phyloP scores from a whole-genome alignment of 139 green algal species.

The Prasinococcaceae sp. region DNA sequence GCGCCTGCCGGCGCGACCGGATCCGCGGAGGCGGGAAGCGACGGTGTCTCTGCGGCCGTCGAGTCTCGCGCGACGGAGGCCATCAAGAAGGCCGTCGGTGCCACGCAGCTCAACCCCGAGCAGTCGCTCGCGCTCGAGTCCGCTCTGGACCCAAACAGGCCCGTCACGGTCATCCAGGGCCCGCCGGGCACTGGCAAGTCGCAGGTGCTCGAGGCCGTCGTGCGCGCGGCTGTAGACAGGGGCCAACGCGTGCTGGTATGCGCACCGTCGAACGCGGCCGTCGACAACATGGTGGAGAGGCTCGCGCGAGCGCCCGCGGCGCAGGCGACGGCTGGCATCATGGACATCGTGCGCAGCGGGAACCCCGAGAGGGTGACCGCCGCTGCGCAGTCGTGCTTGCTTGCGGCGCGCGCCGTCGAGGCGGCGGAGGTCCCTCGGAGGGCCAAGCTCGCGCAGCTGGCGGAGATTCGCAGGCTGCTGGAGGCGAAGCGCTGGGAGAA shows the following conservation, averaged over 20 bases:
- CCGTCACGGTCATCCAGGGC: constrained; percentile 20
- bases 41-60: no score
- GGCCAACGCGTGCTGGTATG: constrained; percentile 22
- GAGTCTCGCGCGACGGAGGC: no score
- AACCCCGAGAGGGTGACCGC: constrained; percentile 5
- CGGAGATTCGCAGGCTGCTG: no score
- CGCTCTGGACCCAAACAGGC: not conserved
- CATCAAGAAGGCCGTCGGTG: no score
- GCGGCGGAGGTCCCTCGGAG: not conserved
- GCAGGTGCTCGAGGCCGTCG: constrained; percentile 19
- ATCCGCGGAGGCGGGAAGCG: no score
- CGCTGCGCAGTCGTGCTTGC: not conserved
- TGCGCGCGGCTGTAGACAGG: constrained; percentile 3
- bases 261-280: constrained; percentile 22
- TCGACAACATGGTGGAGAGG: constrained; percentile 28
- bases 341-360: constrained; percentile 4
- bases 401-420: not conserved
- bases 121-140: no score
- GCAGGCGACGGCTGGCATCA: not conserved
- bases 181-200: constrained; percentile 35
- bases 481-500: no score
- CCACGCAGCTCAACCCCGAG: no score
- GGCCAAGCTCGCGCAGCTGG: no score
- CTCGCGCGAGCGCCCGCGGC: not conserved
- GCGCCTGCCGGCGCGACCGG: no score